These are phyloP conservation scores for Nigrospora oryzae DNA, from an alignment of 2,329 filamentous ascomycete species.

Conservation along the genomic window DNA sequence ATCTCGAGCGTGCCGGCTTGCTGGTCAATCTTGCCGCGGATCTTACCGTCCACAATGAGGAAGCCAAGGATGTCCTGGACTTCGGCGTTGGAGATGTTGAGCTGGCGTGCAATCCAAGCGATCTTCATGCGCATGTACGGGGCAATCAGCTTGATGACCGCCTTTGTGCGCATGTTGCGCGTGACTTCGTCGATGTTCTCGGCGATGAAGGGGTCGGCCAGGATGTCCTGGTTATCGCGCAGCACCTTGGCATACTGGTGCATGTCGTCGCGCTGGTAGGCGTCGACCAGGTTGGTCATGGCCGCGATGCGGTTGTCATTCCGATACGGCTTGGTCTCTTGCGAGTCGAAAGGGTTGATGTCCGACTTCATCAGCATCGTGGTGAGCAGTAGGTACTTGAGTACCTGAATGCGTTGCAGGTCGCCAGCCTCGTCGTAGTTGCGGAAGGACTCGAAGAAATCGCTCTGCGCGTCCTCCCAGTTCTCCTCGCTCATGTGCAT, in stretches of 20 bases:
- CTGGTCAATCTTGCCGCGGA: slow-evolving; percentile 85
- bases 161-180: slow-evolving; percentile 95
- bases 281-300: slow-evolving; percentile 95
- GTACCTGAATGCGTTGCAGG: slow-evolving; percentile 88
- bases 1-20: slow-evolving; percentile 78
- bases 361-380: slow-evolving; percentile 98
- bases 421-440: slow-evolving; percentile 98
- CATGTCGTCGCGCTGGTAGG: slow-evolving; percentile 93
- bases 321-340: slow-evolving; percentile 97
- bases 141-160: slow-evolving; percentile 83
- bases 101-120: slow-evolving; percentile 76
- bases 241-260: slow-evolving; percentile 84
- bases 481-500: slow-evolving; percentile 99
- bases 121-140: slow-evolving; percentile 92
- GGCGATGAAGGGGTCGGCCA: slow-evolving; percentile 90
- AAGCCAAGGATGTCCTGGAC: slow-evolving; percentile 95
- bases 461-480: slow-evolving; percentile 93
- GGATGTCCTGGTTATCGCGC: slow-evolving; percentile 77
- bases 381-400: slow-evolving; percentile 92
- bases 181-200: slow-evolving; percentile 99
- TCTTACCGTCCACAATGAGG: slow-evolving; percentile 82
- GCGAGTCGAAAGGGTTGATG: slow-evolving; percentile 98
- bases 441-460: slow-evolving; percentile 98
- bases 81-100: slow-evolving; percentile 82
- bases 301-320: slow-evolving; percentile 89